phyloP scores from a whole-genome alignment of 2,329 filamentous ascomycete species.

The Clathrospora elynae region DNA sequence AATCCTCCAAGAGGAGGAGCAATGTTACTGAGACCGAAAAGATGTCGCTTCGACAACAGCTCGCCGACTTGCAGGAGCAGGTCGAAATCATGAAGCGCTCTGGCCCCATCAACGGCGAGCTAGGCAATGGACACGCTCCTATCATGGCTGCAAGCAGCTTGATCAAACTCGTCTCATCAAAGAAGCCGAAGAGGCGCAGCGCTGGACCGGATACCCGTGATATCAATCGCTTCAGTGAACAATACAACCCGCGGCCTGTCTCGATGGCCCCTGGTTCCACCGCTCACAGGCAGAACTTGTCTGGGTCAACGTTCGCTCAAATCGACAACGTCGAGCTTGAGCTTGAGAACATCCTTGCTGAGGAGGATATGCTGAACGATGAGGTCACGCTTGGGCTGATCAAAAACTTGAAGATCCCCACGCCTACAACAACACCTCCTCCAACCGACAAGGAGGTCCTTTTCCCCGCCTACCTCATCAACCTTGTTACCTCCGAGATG shows the following conservation, averaged over 20 bases:
- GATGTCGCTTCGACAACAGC: constrained; percentile 80
- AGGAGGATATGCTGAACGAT: constrained; percentile 94
- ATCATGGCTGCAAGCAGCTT: constrained; percentile 66
- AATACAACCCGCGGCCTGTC: constrained; percentile 92
- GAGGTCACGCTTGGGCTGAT: constrained; percentile 97
- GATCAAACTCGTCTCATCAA: constrained; percentile 95
- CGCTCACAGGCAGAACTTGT: constrained; percentile 70
- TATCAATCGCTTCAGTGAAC: constrained; percentile 85
- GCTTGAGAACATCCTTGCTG: constrained; percentile 88
- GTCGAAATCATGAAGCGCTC: constrained; percentile 83
- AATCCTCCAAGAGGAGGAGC: constrained; percentile 75
- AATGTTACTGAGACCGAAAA: constrained; percentile 84
- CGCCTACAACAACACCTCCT: constrained; percentile 81
- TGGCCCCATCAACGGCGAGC: constrained; percentile 71
- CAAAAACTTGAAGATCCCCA: constrained; percentile 93
- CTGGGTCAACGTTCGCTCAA: constrained; percentile 77
- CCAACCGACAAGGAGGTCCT: constrained; percentile 98
- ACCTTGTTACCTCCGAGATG: constrained; percentile 98
- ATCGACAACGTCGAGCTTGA: constrained; percentile 93
- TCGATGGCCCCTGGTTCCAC: constrained; percentile 84
- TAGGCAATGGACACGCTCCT: constrained; percentile 66
- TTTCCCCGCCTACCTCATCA: constrained; percentile 98
- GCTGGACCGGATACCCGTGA: constrained; percentile 85
- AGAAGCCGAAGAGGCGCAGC: constrained; percentile 95
- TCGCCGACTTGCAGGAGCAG: constrained; percentile 88